These are phyloP conservation scores for Carex parvula DNA, from an alignment of 176 grass and related monocot genomes.

Conservation along the genomic window DNA sequence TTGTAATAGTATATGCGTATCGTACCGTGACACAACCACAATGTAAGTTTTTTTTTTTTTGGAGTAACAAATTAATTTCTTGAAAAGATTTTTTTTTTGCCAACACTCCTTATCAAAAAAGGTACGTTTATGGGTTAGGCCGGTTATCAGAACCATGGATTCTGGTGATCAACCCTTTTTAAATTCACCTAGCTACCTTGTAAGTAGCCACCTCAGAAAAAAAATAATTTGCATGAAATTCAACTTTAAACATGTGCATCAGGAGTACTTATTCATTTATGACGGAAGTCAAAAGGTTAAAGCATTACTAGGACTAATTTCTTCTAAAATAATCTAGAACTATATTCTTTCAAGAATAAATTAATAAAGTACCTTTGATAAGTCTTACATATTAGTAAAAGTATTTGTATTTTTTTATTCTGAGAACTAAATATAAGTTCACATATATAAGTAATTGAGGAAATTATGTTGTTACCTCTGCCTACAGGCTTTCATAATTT, in stretches of 20 bases:
- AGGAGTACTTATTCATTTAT: neutral
- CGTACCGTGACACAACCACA: no score
- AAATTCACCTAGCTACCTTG: neutral
- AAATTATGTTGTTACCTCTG: neutral
- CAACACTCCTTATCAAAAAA: no score
- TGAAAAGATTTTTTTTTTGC: no score
- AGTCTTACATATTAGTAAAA: neutral
- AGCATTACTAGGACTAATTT: neutral
- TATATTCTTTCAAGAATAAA: neutral
- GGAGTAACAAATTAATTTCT: no score
- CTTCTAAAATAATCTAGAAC: neutral
- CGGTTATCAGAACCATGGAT: neutral
- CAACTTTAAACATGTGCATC: conserved; percentile 8
- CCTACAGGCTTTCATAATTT: no score
- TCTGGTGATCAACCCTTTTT: neutral
- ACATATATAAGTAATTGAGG: neutral
- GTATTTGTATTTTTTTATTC: neutral
- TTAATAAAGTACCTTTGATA: neutral
- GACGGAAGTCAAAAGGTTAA: neutral
- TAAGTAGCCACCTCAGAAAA: neutral
- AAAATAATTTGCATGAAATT: neutral
- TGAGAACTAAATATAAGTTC: neutral
- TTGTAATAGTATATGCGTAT: no score
- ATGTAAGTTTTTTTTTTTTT: no score
- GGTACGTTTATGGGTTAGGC: neutral